Evolutionary conservation across 805 yeast species (phyloP), one percentile per base, ranked within the genome.

Genomic region (Saturnispora dispora): DNA sequence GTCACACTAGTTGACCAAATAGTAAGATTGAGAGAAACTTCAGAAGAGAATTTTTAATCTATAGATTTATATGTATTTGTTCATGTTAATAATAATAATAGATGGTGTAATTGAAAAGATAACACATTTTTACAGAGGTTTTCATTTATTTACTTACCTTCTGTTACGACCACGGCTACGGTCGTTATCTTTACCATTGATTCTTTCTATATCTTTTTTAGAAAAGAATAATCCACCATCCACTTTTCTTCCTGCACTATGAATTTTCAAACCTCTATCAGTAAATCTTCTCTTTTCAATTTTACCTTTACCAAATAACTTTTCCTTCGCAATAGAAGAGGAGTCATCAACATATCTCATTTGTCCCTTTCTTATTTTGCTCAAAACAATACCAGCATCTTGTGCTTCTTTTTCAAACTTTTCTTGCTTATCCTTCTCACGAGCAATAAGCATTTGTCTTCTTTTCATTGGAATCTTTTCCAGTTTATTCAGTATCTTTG

Each of bases 391-490:
- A 13, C 98, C 98, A 5, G 95, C 95, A 18, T 91, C 91, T 55
- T 72, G 76, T 7, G 99, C 97, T 47, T 87, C 89, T 48, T 74
- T 71, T 63, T 87, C 95, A 60, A 73, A 79, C 59, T 77, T 77
- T 20, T 69, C 64, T 35, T 75, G 67, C 45, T 82, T 77, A 44
- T 81, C 75, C 35, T 72, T 68, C 43, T 49, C 48, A n/a, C 45
- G 23, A 25, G 27, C 23, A 25, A 87, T 71, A 83, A 90, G 85
- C 2, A 96, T 96, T 62, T 85, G 86, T 51, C 97, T 76, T 73
- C 88, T 80, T 18, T 77, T 65, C 89, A 93, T 90, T 20, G 98
- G 96, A 79, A 88, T 87, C 48, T 82, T 85, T 57, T 86, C 93
- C 35, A 83, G 65, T 50, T 70, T 77, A 58, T 59, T 62, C 36